Conservation (phyloP, 2,329 filamentous ascomycete genomes). For the Shiraia sp. region DNA sequence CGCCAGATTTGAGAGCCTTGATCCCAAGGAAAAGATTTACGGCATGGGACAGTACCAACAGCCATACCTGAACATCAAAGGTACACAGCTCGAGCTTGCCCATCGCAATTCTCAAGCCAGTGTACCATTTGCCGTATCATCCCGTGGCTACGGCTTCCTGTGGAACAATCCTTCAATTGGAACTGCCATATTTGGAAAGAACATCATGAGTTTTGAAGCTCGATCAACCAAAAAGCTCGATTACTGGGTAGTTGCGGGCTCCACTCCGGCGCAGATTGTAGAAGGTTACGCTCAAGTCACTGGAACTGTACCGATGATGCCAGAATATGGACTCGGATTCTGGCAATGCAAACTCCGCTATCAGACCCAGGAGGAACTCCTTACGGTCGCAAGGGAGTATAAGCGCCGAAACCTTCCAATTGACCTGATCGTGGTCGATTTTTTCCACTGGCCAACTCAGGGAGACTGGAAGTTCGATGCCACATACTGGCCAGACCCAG, state of each 20-base stretch:
- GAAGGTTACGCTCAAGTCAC: constrained; percentile 61
- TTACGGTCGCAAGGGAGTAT: constrained; percentile 64
- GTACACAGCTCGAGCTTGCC: constrained; percentile 64
- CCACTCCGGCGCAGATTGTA: constrained; percentile 60
- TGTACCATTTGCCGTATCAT: constrained; percentile 65
- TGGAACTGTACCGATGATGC: constrained; percentile 68
- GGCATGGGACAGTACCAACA: constrained; percentile 74
- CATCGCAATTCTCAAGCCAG: constrained; percentile 70
- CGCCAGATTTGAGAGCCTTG: constrained; percentile 60
- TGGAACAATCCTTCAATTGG: constrained; percentile 70
- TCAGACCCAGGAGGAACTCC: constrained; percentile 66
- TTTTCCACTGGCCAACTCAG: constrained; percentile 69
- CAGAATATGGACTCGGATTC: constrained; percentile 69
- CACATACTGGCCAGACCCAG: constrained; percentile 66
- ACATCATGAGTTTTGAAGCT: constrained; percentile 65
- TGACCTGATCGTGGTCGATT: constrained; percentile 69
- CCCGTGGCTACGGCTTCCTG: constrained; percentile 64
- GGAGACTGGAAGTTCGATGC: constrained; percentile 71
- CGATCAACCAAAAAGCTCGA: constrained; percentile 62
- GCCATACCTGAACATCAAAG: constrained; percentile 65
- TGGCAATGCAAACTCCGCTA: constrained; percentile 72
- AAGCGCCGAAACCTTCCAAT: constrained; percentile 59
- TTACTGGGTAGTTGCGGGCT: constrained; percentile 66
- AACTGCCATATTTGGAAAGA: constrained; percentile 63
- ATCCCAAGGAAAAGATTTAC: constrained; percentile 63